Conservation (phyloP, 768 basidiomycete species). For the Clavulina sp. region DNA sequence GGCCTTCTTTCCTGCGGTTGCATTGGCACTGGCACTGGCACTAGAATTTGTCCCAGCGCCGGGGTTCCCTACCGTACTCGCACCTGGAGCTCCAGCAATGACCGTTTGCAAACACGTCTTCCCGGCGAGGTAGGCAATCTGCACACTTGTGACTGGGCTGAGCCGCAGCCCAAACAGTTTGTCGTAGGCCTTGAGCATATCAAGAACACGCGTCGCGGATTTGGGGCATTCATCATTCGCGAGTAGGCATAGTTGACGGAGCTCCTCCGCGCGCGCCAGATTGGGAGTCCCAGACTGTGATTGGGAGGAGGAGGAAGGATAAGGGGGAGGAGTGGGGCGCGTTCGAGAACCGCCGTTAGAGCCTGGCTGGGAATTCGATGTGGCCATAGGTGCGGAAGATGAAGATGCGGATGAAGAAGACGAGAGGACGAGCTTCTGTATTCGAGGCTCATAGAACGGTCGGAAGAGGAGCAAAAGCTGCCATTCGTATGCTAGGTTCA, state of each 20-base stretch:
- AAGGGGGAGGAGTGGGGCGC: no score
- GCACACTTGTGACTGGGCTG: background rate
- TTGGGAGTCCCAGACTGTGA: no score
- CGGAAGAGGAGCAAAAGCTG: background rate
- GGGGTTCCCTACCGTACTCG: no score
- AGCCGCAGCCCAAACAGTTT: background rate
- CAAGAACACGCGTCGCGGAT: background rate
- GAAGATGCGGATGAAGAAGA: background rate
- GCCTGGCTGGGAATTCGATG: background rate
- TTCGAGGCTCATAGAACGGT: background rate
- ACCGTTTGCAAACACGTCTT: background rate
- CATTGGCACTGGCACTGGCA: background rate
- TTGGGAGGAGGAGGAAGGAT: no score
- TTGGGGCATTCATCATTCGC: background rate
- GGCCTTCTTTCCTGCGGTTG: background rate
- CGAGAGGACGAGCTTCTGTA: background rate
- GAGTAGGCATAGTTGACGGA: no score
- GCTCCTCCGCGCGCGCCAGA: no score
- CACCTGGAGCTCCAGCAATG: background rate
- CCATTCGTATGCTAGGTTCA: background rate
- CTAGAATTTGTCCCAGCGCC: no score
- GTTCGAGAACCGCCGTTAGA: background rate
- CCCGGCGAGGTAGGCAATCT: background rate
- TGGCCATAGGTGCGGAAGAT: background rate
- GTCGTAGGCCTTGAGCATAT: background rate